Conservation (phyloP, 495 filamentous ascomycete species). For the Pseudevernia furfuracea region DNA sequence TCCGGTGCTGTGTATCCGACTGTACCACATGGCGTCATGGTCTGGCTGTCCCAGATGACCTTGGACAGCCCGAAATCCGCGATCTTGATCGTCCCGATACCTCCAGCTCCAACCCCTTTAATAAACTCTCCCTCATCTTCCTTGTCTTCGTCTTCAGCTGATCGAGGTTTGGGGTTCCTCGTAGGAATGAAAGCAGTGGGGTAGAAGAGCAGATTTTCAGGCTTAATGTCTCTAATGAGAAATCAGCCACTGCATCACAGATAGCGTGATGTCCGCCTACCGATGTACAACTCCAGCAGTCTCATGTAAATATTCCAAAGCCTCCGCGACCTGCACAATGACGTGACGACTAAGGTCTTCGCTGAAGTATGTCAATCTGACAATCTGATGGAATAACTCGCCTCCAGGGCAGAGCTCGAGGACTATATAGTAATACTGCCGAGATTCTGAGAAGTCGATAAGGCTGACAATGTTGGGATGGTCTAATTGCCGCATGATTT, state of each 20-base stretch:
- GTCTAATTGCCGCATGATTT: constrained; percentile 94
- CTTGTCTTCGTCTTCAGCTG: constrained; percentile 91
- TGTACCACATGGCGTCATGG: constrained; percentile 98
- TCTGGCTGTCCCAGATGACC: constrained; percentile 95
- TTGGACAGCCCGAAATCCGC: constrained; percentile 97
- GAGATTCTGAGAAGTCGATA: constrained; percentile 86
- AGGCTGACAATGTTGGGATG: constrained; percentile 93
- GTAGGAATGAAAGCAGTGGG: constrained; percentile 75
- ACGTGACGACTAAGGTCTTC: constrained; percentile 92
- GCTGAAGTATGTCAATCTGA: constrained; percentile 95
- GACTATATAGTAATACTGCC: constrained; percentile 94
- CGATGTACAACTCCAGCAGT: constrained; percentile 92
- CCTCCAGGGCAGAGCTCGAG: constrained; percentile 92
- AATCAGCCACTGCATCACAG: constrained; percentile 24
- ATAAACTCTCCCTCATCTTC: constrained; percentile 94
- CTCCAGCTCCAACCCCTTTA: constrained; percentile 73
- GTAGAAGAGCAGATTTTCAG: constrained; percentile 91
- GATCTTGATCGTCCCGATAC: constrained; percentile 92
- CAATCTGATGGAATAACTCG: constrained; percentile 97
- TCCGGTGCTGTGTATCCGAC: constrained; percentile 98
- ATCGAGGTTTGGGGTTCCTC: constrained; percentile 66
- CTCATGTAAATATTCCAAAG: constrained; percentile 90
- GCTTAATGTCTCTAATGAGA: constrained; percentile 82
- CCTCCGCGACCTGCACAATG: constrained; percentile 86
- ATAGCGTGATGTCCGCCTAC: constrained; percentile 46